Percentiles rank a stretch among this genome's conserved stretches.
phyloP scores from a whole-genome alignment of 2,329 filamentous ascomycete species.

The Fusarium fujikuroi region DNA sequence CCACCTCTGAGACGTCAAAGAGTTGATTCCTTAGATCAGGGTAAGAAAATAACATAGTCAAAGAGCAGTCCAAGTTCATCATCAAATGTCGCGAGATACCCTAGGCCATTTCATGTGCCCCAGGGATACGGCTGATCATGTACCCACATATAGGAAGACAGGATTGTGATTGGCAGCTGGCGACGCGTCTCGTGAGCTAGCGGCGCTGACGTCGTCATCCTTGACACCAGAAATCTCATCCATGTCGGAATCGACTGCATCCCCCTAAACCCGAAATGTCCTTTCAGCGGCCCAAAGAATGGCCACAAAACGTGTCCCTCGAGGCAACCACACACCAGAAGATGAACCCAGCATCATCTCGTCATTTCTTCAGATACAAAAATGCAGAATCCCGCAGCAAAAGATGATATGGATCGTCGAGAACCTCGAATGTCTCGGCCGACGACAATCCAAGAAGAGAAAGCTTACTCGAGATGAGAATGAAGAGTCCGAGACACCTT shows the following conservation, averaged over 20 bases:
- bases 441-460: slow-evolving; percentile 10
- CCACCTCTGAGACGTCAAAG: background rate
- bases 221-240: background rate
- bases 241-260: background rate
- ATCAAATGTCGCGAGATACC: background rate
- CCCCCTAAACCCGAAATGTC: slow-evolving; percentile 4
- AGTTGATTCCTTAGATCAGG: rapidly evolving
- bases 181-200: slow-evolving; percentile 1
- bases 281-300: background rate
- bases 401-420: slow-evolving; percentile 38
- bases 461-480: background rate
- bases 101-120: no score
- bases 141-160: background rate
- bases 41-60: background rate
- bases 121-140: background rate
- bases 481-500: background rate
- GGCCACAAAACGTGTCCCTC: background rate
- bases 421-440: slow-evolving; percentile 32
- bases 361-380: slow-evolving; percentile 16
- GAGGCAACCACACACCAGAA: background rate
- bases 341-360: background rate
- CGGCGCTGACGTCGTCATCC: background rate
- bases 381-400: slow-evolving; percentile 21
- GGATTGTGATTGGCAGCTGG: background rate
- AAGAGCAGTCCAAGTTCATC: background rate